phyloP scores from a whole-genome alignment of 345 rosid species.

The Eucalyptus globulus region DNA sequence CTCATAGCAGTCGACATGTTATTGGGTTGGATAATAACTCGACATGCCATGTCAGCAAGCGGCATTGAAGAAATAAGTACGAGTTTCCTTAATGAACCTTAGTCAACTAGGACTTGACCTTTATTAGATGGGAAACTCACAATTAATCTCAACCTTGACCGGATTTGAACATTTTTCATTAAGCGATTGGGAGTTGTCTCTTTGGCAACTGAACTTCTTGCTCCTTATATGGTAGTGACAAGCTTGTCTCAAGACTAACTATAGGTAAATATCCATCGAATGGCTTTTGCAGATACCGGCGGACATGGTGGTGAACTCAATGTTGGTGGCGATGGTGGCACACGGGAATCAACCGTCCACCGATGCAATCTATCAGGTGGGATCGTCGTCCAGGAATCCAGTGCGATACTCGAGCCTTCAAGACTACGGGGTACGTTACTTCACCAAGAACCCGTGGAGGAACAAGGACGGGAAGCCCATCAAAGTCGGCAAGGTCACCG shows the following conservation, averaged over 20 bases:
- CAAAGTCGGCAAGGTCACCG: constrained; percentile 30
- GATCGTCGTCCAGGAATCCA: constrained; percentile 26
- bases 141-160: not conserved
- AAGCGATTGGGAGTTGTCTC: too few relatives aligned
- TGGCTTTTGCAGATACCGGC: constrained; percentile 12
- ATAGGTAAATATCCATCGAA: not conserved
- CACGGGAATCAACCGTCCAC: not conserved
- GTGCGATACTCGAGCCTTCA: constrained; percentile 4
- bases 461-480: constrained; percentile 72
- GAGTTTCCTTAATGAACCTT: not conserved
- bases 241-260: not conserved
- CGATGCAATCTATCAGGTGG: constrained; percentile 49
- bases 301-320: constrained; percentile 34
- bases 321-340: constrained; percentile 21
- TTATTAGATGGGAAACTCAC: not conserved
- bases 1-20: not conserved
- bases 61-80: not conserved
- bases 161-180: too few relatives aligned
- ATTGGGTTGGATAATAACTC: not conserved
- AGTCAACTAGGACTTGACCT: not conserved
- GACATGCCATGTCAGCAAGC: not conserved
- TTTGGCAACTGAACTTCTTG: too few relatives aligned
- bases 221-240: not conserved
- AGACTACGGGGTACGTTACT: constrained; percentile 8
- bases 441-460: constrained; percentile 60